Base-by-base conservation (phyloP, 805 yeast species). In the Hermanozyma aechmeae region DNA sequence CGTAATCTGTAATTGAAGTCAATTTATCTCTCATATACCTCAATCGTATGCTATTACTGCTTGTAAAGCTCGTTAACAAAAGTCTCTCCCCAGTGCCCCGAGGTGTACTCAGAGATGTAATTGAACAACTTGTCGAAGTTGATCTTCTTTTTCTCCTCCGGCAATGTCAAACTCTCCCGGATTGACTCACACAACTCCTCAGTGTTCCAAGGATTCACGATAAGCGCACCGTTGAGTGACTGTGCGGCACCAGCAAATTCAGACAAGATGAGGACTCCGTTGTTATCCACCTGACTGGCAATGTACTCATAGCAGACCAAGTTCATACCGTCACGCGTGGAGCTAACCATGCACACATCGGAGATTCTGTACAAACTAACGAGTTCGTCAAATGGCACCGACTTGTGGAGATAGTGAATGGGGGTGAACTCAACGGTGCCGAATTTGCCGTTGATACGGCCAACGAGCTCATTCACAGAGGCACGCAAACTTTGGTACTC, bases 211-310 rank as follows among this genome's bases (percentile, higher is more conserved):
- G 99, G 99, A 49, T 92, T 92, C 13, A 92, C 95, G 34, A 92
- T 75, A 10, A 89, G 53, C 2, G 95, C 86, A 15, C 99, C 99
- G 49, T 92, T 89, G 39, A 92, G 64, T 1, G 94, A 81, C 58
- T 92, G 99, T 1, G 98, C 97, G n/a, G 98, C 98, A 27, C 99
- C 99, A 0, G 98, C 92, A 59, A 92, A 92, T 58, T 92, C 99
- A 24, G 94, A 79, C 38, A 92, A 55, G 27, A 92, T 82, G 42
- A 92, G 65, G 3, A 86, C 76, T 6, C 99, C 99, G 38, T 85
- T 77, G 37, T 76, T 76, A 26, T 78, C 77, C 38, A 76, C 71
- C 57, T 92, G 98, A 50, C 97, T 89, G 1, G 97, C 96, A 45
- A 92, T 85, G 56, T 92, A 92, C 58, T 92, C 99, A 53, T 85